Evolutionary conservation across 2,329 filamentous ascomycete genomes (phyloP).

Genomic region (Pseudogymnoascus sp.): DNA sequence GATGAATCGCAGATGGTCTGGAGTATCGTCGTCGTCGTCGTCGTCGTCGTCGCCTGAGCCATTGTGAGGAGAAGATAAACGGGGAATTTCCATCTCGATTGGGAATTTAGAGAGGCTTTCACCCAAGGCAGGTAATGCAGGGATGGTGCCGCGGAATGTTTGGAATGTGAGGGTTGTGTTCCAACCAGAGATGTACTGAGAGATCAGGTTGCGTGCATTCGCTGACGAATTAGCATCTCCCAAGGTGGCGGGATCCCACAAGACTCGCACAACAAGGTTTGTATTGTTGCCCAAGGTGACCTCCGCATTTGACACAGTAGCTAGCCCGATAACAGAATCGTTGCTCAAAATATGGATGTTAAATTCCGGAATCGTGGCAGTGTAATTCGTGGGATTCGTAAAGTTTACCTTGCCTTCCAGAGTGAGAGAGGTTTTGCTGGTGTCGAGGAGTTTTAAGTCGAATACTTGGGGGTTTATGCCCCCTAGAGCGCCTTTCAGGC

Average conservation of each 20-base stretch:
- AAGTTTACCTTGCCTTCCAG: slow-evolving; percentile 69
- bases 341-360: slow-evolving; percentile 71
- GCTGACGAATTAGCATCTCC: slow-evolving; percentile 52
- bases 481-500: slow-evolving; percentile 29
- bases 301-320: slow-evolving; percentile 54
- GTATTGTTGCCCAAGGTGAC: slow-evolving; percentile 64
- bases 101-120: slow-evolving; percentile 63
- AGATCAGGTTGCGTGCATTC: slow-evolving; percentile 65
- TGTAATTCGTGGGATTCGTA: slow-evolving; percentile 84
- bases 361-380: slow-evolving; percentile 70
- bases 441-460: slow-evolving; percentile 63
- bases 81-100: slow-evolving; percentile 64
- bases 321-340: slow-evolving; percentile 65
- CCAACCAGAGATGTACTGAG: slow-evolving; percentile 76
- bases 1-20: slow-evolving; percentile 55
- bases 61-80: slow-evolving; percentile 48
- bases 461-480: slow-evolving; percentile 54
- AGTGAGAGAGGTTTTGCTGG: slow-evolving; percentile 60
- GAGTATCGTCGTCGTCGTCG: slow-evolving; percentile 34
- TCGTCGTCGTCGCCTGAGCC: slow-evolving; percentile 29
- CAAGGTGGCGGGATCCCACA: slow-evolving; percentile 62
- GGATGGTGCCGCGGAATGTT: slow-evolving; percentile 64
- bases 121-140: slow-evolving; percentile 62
- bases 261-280: slow-evolving; percentile 55
- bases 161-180: slow-evolving; percentile 74